Conservation (phyloP, 2,329 filamentous ascomycete genomes). For the Ustulina deusta region DNA sequence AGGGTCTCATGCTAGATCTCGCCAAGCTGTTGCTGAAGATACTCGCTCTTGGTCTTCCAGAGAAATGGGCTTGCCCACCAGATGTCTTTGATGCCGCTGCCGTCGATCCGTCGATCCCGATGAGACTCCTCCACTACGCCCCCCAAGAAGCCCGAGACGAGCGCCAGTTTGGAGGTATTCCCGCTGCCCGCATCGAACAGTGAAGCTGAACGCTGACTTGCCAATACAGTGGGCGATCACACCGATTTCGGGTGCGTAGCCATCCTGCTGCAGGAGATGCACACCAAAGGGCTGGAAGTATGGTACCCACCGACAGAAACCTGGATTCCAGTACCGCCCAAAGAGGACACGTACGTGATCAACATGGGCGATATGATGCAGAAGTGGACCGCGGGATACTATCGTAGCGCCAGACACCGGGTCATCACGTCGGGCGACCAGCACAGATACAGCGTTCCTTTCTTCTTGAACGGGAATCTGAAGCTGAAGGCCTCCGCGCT, state of each 20-base stretch:
- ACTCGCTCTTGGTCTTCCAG: constrained; percentile 43
- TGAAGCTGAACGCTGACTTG: constrained; percentile 1
- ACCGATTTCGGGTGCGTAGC: constrained; percentile 51
- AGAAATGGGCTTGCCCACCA: constrained; percentile 42
- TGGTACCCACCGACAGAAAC: constrained; percentile 45
- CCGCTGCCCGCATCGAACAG: not conserved
- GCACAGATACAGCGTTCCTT: constrained; percentile 48
- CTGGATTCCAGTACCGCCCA: constrained; percentile 50
- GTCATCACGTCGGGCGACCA: constrained; percentile 47
- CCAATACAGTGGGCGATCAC: constrained; percentile 46
- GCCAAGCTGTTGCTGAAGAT: constrained; percentile 46
- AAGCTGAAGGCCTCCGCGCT: constrained; percentile 40
- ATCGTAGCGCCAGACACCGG: constrained; percentile 50
- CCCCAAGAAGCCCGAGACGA: constrained; percentile 43
- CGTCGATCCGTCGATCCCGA: constrained; percentile 45
- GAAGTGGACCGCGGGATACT: constrained; percentile 49
- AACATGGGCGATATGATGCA: constrained; percentile 56
- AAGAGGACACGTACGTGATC: constrained; percentile 52
- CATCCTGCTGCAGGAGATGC: constrained; percentile 49
- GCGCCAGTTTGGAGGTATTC: constrained; percentile 45
- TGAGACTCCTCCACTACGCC: constrained; percentile 48
- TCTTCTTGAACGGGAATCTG: constrained; percentile 48
- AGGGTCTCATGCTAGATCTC: constrained; percentile 47
- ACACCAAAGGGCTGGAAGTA: constrained; percentile 48
- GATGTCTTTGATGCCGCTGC: constrained; percentile 41